Base-by-base conservation (phyloP, 371 early-diverging fungal genomes). In the Apophysomyces ossiformis region DNA sequence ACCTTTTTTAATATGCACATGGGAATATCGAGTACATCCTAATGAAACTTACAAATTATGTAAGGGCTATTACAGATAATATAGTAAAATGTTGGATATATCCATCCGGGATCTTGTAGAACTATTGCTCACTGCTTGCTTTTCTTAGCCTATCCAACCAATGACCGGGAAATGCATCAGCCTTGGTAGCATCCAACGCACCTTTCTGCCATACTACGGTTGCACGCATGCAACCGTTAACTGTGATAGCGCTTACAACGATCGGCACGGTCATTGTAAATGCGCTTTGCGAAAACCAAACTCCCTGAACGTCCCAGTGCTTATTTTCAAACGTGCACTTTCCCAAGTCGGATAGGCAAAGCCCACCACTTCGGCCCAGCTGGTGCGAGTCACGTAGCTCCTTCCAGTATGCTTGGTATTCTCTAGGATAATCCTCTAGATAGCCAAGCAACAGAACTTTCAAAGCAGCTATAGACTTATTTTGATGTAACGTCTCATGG, bases 401-500 rank as follows among this genome's bases (percentile, higher is more conserved):
- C 21, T 21, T 50, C 54, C 54, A 50, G 21, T 50, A 50, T 11
- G 16, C 54, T 50, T 50, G 21, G 54, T 50, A 50, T 21, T 16
- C 16, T 32, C 54, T n/a, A 21, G 54, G 54, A 50, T 50, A 50
- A 21, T 50, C 54, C 21, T n/a, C 21, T 2, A 50, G 54, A 21
- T 50, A 50, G 8, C 21, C 54, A 9, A 50, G 21, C 1, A 50
- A 0, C 21, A 50, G 18, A 50, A 21, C 9, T 50, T 21, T 50
- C 9, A 21, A 21, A 15, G 67, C 67, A 26, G 67, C 58, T 45
- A 70, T 38, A 12, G 16, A 1, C 36, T 72, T 75, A 45, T 65
- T 58, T 1, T 60, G 61, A 7, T 66, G 64, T 3, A 82, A 59
- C 4, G 63, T 45, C 0, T 21, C 12, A 6, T 71, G 45, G 45